Evolutionary conservation across 176 grass and related monocot species (phyloP).

Genomic region (Musa troglodytarum): DNA sequence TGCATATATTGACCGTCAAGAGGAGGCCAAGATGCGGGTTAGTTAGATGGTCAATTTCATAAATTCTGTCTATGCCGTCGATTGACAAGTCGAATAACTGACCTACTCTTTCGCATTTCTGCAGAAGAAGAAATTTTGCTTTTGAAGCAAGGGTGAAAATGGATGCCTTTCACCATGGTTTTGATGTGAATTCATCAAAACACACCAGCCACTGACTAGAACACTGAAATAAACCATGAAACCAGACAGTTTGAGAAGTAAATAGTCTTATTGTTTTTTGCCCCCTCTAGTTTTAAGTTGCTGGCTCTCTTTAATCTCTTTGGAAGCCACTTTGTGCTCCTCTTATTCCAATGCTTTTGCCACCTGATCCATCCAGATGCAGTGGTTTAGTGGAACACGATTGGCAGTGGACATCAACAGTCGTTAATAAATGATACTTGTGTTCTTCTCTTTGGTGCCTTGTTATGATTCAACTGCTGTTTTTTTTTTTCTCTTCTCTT

Average conservation of each 20-base stretch:
- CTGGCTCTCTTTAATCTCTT: background rate
- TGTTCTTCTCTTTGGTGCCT: too few relatives aligned
- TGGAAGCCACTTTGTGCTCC: too few relatives aligned
- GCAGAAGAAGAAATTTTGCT: constrained; percentile 14
- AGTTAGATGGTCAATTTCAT: constrained; percentile 7
- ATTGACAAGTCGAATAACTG: background rate
- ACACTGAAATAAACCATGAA: background rate
- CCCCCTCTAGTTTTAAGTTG: background rate
- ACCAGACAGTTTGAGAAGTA: background rate
- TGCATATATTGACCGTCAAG: constrained; percentile 71
- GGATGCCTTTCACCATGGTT: background rate
- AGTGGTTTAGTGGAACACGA: too few relatives aligned
- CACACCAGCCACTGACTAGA: background rate
- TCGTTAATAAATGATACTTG: too few relatives aligned
- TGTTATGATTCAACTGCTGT: too few relatives aligned
- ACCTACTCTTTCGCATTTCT: constrained; percentile 21
- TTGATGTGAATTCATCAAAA: background rate
- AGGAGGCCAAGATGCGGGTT: constrained; percentile 72
- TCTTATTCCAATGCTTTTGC: constrained; percentile 1
- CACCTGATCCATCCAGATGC: too few relatives aligned
- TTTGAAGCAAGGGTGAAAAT: background rate
- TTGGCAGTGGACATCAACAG: too few relatives aligned
- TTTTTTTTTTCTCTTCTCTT: too few relatives aligned
- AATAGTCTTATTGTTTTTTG: background rate
- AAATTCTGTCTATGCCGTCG: background rate